Evolutionary conservation across 305 asterid species (phyloP).

Genomic region (Solanum hybrid): DNA sequence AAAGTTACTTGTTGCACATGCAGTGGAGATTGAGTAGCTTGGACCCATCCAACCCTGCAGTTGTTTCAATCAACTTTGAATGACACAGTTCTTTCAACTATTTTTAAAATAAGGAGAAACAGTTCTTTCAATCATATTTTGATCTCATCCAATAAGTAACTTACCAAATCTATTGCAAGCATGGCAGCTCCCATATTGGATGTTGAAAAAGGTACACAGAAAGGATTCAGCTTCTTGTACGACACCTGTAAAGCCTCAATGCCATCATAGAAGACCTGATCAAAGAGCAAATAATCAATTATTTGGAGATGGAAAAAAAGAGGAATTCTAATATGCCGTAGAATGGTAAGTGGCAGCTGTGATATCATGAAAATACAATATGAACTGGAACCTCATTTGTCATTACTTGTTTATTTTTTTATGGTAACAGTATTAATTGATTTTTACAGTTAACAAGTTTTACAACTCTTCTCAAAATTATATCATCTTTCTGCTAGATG

Average conservation of each 20-base stretch:
- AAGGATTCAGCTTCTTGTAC: slow-evolving; percentile 38
- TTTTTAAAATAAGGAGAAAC: not conserved
- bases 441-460: not conserved
- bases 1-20: slow-evolving; percentile 43
- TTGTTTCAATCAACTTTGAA: not conserved
- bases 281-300: not conserved
- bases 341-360: not conserved
- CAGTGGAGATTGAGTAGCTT: slow-evolving; percentile 33
- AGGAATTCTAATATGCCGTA: not conserved
- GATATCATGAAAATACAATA: not conserved
- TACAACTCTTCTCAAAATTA: not conserved
- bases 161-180: slow-evolving; percentile 38
- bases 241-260: slow-evolving; percentile 32
- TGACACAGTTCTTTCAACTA: not conserved
- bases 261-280: slow-evolving; percentile 31
- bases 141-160: not conserved
- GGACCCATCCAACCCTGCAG: slow-evolving; percentile 50
- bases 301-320: not conserved
- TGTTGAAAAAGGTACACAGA: slow-evolving; percentile 37
- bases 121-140: not conserved
- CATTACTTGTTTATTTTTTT: not conserved
- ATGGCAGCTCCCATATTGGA: slow-evolving; percentile 39
- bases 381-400: not conserved
- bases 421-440: not conserved
- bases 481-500: not conserved